phyloP scores from a whole-genome alignment of 306 rosid species.

The Argentina anserina region DNA sequence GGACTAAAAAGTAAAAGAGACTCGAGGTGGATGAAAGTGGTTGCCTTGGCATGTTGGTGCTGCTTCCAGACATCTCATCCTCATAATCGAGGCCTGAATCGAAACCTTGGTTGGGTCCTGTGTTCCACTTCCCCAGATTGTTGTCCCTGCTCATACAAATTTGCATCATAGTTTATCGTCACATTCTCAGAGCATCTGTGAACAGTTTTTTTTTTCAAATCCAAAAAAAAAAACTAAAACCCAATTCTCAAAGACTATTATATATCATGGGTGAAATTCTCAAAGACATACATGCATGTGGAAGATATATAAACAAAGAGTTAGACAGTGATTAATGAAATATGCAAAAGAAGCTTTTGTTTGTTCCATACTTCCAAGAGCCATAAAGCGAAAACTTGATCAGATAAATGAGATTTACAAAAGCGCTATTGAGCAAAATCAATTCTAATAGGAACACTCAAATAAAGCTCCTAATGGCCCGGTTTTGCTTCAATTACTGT shows the following conservation, averaged over 20 bases:
- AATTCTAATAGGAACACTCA: background rate
- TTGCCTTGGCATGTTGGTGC: background rate
- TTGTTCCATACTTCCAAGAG: background rate
- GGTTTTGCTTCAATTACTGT: background rate
- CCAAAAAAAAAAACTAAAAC: background rate
- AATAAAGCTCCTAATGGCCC: background rate
- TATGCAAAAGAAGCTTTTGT: background rate
- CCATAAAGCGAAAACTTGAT: background rate
- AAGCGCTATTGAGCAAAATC: background rate
- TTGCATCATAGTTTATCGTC: background rate
- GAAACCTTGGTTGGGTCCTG: conserved; percentile 32
- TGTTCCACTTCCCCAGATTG: conserved; percentile 56
- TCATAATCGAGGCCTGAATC: conserved; percentile 43
- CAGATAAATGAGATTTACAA: background rate
- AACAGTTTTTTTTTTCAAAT: background rate
- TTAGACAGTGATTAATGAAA: background rate
- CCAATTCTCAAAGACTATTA: background rate
- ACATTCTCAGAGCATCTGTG: background rate
- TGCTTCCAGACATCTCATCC: conserved; percentile 52
- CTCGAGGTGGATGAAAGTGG: conserved; percentile 13
- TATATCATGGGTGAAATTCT: too few species aligned
- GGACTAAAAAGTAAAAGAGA: conserved; percentile 22
- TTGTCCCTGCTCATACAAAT: conserved; percentile 41
- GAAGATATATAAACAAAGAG: background rate
- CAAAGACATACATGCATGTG: too few species aligned